Conservation (phyloP, 805 yeast genomes). For the Starmerella potacharoeniae region DNA sequence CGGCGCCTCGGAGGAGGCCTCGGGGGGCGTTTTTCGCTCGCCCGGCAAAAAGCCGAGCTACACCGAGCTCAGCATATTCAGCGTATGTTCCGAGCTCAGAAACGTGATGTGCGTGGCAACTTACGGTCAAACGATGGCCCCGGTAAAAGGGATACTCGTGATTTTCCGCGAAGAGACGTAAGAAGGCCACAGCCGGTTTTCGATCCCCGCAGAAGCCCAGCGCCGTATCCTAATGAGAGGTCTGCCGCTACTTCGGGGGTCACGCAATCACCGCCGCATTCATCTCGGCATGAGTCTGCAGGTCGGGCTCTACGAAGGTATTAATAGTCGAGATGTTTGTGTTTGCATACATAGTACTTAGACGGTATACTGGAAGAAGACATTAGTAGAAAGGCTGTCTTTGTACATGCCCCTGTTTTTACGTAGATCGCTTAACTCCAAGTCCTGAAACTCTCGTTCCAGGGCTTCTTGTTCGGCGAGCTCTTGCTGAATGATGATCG, state of each 20-base stretch:
- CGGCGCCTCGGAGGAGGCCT: constrained; percentile 70
- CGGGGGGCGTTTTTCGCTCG: constrained; percentile 45
- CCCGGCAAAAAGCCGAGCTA: constrained; percentile 10
- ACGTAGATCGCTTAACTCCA: too few species aligned
- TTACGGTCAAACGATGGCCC: background rate
- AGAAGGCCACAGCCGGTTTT: background rate
- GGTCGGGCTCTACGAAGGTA: background rate
- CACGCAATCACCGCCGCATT: background rate
- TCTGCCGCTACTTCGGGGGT: background rate
- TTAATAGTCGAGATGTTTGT: background rate
- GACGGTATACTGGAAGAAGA: too few species aligned
- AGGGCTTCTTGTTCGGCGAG: too few species aligned
- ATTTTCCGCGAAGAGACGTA: background rate
- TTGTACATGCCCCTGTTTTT: too few species aligned
- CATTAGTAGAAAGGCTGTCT: too few species aligned
- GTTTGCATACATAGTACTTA: too few species aligned
- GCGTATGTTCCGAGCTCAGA: background rate
- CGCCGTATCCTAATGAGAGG: background rate
- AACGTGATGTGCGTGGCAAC: background rate
- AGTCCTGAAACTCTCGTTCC: too few species aligned
- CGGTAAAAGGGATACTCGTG: background rate
- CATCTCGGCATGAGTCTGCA: background rate
- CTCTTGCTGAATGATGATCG: too few species aligned
- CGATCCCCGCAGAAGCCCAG: background rate
- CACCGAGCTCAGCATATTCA: constrained; percentile 8